These are phyloP conservation scores for Aspergillus sp. DNA, from an alignment of 2,329 filamentous ascomycete species.

Conservation along the genomic window DNA sequence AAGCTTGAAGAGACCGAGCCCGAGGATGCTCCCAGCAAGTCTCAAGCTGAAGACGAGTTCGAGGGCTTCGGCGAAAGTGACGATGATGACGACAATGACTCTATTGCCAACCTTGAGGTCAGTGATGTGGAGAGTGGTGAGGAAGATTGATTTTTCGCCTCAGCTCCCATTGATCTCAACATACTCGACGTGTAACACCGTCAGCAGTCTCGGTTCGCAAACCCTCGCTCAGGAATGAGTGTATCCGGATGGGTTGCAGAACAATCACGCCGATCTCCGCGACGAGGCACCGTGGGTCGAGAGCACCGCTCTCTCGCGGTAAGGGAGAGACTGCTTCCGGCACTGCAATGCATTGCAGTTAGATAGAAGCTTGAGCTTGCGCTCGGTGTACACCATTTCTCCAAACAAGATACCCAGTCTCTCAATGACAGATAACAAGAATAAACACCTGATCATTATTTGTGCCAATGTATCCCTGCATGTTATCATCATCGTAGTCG, in stretches of 20 bases:
- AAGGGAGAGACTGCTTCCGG: too few relatives aligned
- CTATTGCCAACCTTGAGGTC: constrained; percentile 43
- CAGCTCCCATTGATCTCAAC: background rate
- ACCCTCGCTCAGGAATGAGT: background rate
- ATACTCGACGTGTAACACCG: background rate
- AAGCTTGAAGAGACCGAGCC: constrained; percentile 60
- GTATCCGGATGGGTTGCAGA: background rate
- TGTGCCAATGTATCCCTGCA: too few relatives aligned
- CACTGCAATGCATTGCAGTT: too few relatives aligned
- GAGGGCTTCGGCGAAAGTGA: constrained; percentile 40
- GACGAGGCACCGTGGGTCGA: background rate
- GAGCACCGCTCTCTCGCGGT: background rate
- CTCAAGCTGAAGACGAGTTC: constrained; percentile 31
- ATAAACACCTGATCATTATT: background rate
- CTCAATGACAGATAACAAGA: constrained; percentile 7
- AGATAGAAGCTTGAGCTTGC: too few relatives aligned
- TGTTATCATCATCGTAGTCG: too few relatives aligned
- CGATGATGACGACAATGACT: constrained; percentile 42
- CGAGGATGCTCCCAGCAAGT: constrained; percentile 29
- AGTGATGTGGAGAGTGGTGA: constrained; percentile 43
- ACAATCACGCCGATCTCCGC: background rate
- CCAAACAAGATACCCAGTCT: constrained; percentile 22
- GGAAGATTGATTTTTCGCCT: constrained; percentile 35
- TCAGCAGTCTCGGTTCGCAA: constrained; percentile 6
- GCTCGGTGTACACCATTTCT: constrained; percentile 1